Evolutionary conservation across 768 basidiomycete genomes (phyloP), one percentile per base, ranked within the genome.

Genomic region (Leucosporidium creatinivorum): DNA sequence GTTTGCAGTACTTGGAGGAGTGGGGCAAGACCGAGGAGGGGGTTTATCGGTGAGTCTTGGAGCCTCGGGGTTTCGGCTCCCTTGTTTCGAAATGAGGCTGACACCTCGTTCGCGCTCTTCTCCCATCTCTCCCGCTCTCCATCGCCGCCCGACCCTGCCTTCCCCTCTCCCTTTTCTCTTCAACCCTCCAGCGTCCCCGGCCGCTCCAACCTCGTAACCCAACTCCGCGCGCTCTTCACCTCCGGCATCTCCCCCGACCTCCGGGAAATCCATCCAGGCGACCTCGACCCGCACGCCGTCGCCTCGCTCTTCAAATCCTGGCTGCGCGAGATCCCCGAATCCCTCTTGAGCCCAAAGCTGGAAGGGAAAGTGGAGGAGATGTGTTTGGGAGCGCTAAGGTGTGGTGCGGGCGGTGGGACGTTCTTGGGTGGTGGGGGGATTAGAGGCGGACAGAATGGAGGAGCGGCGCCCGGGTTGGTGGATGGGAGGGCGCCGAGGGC

Each of bases 261-360:
- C 62, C 39, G 65, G 25, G 70, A 72, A 31, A 50, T 66, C 9
- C 67, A 66, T n/a, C 67, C 57, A 9, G 61, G 47, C n/a, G 57
- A 65, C 4, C 50, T 72, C 33, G 70, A 72, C 23, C 70, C 70
- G n/a, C 52, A 60, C 48, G 70, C 64, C 4, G 67, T 72, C 48
- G 70, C 70, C 25, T 66, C 64, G 26, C 17, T 59, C 39, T 66
- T 68, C 58, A 72, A 72, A 57, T 36, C 62, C 10, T 72, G 67
- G 67, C 39, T 72, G 33, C 52, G 70, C 10, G 67, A 68, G 44
- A 49, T 68, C 7, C 70, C 67, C 21, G 66, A 67, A 25, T 18
- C 63, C 7, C 63, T 71, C 47, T 52, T 71, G 9, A 64, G 62
- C 23, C 49, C 28, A 10, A 2, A 33, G 9, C 63, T 71, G 56